Conservation (phyloP, 169 alveolate species). For the Plasmodium vinckei region DNA sequence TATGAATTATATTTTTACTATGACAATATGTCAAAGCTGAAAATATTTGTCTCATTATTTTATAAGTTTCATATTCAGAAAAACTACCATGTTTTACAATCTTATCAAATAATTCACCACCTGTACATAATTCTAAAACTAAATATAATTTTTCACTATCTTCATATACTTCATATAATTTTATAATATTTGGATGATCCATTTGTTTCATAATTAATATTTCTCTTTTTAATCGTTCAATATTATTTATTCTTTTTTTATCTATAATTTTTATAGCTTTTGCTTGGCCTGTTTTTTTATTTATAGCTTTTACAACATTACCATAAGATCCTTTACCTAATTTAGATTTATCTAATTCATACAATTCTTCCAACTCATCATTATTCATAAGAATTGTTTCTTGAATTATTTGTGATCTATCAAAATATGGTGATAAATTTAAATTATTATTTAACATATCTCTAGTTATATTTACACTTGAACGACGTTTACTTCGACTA, state of each 20-base stretch:
- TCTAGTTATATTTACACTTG: conserved; percentile 17
- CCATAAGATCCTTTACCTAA: conserved; percentile 94
- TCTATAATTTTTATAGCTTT: conserved; percentile 91
- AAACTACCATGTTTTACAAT: conserved; percentile 92
- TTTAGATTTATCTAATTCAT: conserved; percentile 85
- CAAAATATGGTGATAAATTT: conserved; percentile 78
- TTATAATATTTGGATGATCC: conserved; percentile 94
- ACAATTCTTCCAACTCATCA: conserved; percentile 86
- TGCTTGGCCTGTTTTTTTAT: conserved; percentile 87
- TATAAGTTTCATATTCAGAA: conserved; percentile 92
- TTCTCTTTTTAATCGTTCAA: conserved; percentile 91
- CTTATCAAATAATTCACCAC: conserved; percentile 98
- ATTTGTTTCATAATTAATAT: conserved; percentile 90
- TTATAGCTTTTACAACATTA: conserved; percentile 90
- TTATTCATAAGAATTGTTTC: conserved; percentile 83
- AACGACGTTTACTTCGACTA: conserved; percentile 20
- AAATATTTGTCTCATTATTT: conserved; percentile 93
- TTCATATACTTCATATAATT: conserved; percentile 93
- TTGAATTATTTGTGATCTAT: conserved; percentile 82
- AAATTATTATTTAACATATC: conserved; percentile 20
- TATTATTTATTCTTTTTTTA: conserved; percentile 89
- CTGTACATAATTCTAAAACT: conserved; percentile 94
- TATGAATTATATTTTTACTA: conserved; percentile 92
- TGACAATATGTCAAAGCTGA: conserved; percentile 96
- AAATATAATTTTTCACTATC: conserved; percentile 92